Evolutionary conservation across 306 rosid species (phyloP).

Genomic region (Castanopsis chinensis): DNA sequence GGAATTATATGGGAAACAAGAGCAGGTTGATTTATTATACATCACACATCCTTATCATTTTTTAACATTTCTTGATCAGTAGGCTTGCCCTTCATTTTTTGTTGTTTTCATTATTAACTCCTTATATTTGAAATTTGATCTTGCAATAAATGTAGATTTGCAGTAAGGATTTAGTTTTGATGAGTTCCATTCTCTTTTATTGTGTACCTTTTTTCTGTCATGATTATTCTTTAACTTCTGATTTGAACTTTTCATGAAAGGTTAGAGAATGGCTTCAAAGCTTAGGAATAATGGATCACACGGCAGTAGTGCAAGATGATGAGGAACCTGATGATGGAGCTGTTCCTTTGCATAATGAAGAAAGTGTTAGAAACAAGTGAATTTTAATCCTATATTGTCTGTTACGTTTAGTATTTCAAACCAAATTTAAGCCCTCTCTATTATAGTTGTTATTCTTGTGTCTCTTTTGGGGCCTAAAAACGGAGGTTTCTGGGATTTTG

Average conservation of each 20-base stretch:
- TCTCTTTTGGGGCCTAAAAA: slow-evolving; percentile 7
- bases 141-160: slow-evolving; percentile 10
- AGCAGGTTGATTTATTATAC: slow-evolving; percentile 58
- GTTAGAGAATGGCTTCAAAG: slow-evolving; percentile 94
- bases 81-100: slow-evolving; percentile 4
- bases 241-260: slow-evolving; percentile 32
- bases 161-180: background rate
- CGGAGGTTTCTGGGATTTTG: slow-evolving; percentile 6
- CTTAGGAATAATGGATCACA: slow-evolving; percentile 79
- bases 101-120: slow-evolving; percentile 3
- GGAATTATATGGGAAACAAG: slow-evolving; percentile 83
- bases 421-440: slow-evolving; percentile 1
- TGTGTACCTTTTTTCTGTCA: slow-evolving; percentile 2
- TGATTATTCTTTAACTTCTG: slow-evolving; percentile 11
- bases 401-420: background rate
- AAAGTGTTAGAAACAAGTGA: slow-evolving; percentile 62
- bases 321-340: slow-evolving; percentile 87
- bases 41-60: background rate
- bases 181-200: slow-evolving; percentile 20
- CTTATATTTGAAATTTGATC: slow-evolving; percentile 7
- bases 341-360: slow-evolving; percentile 64
- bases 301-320: slow-evolving; percentile 64
- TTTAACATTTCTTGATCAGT: background rate
- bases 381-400: background rate
- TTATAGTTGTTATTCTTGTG: background rate